These are phyloP conservation scores for Coffea humblotiana DNA, from an alignment of 305 asterid genomes.

Conservation along the genomic window DNA sequence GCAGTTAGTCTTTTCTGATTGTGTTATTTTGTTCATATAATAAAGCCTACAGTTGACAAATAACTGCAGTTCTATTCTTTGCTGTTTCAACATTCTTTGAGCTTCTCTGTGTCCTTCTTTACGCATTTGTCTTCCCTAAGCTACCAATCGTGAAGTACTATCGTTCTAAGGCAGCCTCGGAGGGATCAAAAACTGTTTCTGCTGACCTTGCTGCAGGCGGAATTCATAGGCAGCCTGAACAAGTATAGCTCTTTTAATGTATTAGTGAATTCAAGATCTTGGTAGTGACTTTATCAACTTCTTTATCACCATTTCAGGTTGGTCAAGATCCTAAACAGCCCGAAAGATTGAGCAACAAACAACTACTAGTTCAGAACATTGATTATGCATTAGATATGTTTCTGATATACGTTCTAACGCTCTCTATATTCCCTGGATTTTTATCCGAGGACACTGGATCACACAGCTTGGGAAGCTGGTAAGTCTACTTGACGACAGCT, in stretches of 20 bases:
- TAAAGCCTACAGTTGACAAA: background rate
- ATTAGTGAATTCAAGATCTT: background rate
- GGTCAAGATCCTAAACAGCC: constrained; percentile 12
- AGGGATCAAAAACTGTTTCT: constrained; percentile 50
- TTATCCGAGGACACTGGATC: constrained; percentile 44
- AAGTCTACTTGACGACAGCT: background rate
- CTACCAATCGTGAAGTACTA: constrained; percentile 46
- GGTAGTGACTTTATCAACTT: background rate
- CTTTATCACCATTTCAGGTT: constrained; percentile 20
- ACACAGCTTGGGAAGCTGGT: constrained; percentile 45
- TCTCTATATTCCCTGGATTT: constrained; percentile 54
- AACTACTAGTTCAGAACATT: constrained; percentile 30
- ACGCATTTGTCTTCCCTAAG: constrained; percentile 43
- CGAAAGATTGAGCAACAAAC: constrained; percentile 35
- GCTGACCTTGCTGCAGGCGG: constrained; percentile 51
- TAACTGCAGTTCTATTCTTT: constrained; percentile 43
- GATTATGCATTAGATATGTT: constrained; percentile 41
- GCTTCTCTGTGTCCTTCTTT: constrained; percentile 40
- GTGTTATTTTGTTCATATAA: background rate
- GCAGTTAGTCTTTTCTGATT: background rate
- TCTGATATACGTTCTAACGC: constrained; percentile 34
- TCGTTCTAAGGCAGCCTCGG: constrained; percentile 45
- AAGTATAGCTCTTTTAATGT: constrained; percentile 8
- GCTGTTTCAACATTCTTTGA: constrained; percentile 41
- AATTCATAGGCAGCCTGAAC: constrained; percentile 18